phyloP scores from a whole-genome alignment of 2,329 filamentous ascomycete genomes.

The Arachnomyces sp. region DNA sequence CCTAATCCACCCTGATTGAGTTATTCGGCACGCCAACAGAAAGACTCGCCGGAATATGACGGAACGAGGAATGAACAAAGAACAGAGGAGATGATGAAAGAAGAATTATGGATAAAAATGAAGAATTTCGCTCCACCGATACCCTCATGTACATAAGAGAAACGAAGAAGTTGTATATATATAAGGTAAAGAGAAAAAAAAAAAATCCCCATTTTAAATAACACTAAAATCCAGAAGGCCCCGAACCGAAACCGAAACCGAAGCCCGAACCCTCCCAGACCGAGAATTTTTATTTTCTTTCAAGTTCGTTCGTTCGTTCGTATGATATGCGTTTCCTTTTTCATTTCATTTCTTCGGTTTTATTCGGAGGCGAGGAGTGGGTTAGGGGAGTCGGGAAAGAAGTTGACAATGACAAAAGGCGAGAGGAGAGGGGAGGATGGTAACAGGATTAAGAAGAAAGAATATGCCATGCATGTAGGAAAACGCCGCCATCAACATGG shows the following conservation, averaged over 20 bases:
- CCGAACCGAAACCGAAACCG: background rate
- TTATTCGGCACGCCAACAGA: constrained; percentile 17
- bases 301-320: no score
- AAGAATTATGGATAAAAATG: constrained; percentile 2
- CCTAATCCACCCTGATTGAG: constrained; percentile 16
- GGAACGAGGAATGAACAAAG: constrained; percentile 1
- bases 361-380: no score
- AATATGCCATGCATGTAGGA: background rate
- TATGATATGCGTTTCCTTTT: no score
- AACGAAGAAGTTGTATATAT: constrained; percentile 2
- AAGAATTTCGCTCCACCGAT: background rate
- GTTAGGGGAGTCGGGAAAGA: no score
- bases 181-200: constrained; percentile 4
- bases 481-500: no score
- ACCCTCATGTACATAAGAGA: background rate
- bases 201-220: background rate
- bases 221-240: no score
- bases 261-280: no score
- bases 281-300: no score
- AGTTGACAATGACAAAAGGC: no score
- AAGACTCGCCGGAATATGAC: background rate
- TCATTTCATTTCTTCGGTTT: no score
- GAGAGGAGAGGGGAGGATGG: background rate
- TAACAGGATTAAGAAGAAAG: constrained; percentile 5
- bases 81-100: constrained; percentile 2